phyloP scores from a whole-genome alignment of 1,284 basidiomycete species.

The Jaminaea rosea region DNA sequence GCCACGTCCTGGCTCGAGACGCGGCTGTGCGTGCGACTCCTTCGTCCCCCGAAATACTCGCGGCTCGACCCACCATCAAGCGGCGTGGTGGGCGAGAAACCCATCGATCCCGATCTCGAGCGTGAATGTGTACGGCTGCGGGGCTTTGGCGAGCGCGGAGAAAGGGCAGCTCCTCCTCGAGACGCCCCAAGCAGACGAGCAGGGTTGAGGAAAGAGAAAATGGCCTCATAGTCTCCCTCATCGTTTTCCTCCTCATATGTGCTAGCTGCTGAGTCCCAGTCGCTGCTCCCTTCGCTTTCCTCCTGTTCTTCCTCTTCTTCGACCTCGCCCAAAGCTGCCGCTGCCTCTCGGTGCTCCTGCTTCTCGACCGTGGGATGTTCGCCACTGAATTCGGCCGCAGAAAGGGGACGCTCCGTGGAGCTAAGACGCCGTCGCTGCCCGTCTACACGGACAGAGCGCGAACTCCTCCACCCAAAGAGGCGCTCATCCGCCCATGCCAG shows the following conservation, averaged over 20 bases:
- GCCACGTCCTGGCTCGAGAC: constrained; percentile 22
- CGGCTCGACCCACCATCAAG: constrained; percentile 8
- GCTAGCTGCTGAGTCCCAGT: constrained; percentile 10
- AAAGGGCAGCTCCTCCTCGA: background rate
- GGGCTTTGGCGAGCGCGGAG: background rate
- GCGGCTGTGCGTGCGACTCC: constrained; percentile 21
- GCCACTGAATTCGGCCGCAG: constrained; percentile 2
- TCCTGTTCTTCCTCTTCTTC: constrained; percentile 16
- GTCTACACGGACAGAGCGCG: background rate
- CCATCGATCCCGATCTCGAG: constrained; percentile 8
- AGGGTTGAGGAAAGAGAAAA: constrained; percentile 38
- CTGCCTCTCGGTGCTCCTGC: constrained; percentile 11
- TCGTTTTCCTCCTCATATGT: constrained; percentile 25
- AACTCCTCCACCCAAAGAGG: constrained; percentile 68
- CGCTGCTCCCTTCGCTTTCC: constrained; percentile 11
- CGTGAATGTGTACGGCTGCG: constrained; percentile 18
- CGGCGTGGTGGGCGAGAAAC: background rate
- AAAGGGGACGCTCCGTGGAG: constrained; percentile 12
- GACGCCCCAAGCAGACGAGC: constrained; percentile 5
- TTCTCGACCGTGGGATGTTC: background rate
- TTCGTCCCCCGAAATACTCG: constrained; percentile 35
- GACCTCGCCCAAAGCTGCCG: constrained; percentile 13
- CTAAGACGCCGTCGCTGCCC: background rate
- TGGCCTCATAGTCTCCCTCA: constrained; percentile 40
- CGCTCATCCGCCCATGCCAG: constrained; percentile 75